Evolutionary conservation across 257 asterid species (phyloP), one percentile per base, ranked within the genome.

Genomic region (Salvia miltiorrhiza): DNA sequence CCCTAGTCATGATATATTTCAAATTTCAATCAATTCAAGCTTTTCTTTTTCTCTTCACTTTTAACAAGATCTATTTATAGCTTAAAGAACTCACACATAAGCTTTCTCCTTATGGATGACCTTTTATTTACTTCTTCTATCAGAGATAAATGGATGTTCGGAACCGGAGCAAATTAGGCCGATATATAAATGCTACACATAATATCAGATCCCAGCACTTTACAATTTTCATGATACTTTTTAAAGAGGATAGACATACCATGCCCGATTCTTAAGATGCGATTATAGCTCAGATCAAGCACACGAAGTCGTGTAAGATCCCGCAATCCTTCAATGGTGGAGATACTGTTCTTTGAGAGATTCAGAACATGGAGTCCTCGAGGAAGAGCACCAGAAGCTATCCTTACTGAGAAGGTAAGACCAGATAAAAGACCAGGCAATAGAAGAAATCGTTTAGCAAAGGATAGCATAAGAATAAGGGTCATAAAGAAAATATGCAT

Each of bases 381-480:
- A 65, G 99, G 99, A 49, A 93, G 93, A 76, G 96, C 83, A 65
- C 99, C 99, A 76, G 96, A 84, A 70, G 97, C 87, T 35, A 93
- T 85, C 83, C 88, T 86, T 71, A 73, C 99, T 93, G 87, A 47
- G 49, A 69, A 65, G 48, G 48, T 70, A 60, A 63, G 73, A n/a
- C 48, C n/a, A n/a, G n/a, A n/a, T n/a, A n/a, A n/a, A 60, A 63
- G 73, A n/a, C 28, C 77, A 65, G 49, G 44, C 37, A 35, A 74
- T 6, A 60, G 39, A 40, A 75, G 14, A 69, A 63, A 75, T 11
- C 30, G 70, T 65, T 30, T 47, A 64, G 52, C 40, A 44, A 32
- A 28, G 28, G 9, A 40, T 16, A 23, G 66, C 70, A 64, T 17
- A 21, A 37, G 7, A 30, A 7, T 16, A 26, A 37, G 59, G 57